Evolutionary conservation across 768 basidiomycete genomes (phyloP).

Genomic region (Lactarius akahatsu): DNA sequence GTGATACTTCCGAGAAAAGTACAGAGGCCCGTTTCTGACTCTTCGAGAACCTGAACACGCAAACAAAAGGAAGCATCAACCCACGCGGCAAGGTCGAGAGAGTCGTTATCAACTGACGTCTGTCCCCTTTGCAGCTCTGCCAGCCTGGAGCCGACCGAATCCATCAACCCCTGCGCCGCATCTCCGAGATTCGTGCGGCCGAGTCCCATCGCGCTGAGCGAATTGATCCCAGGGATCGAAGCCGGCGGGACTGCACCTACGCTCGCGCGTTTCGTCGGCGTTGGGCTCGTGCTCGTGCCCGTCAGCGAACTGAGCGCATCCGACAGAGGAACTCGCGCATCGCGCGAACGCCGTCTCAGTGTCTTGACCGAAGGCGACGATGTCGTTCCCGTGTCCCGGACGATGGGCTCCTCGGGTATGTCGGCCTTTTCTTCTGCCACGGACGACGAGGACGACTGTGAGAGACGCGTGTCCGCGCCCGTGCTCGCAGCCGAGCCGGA

Average conservation of each 20-base stretch:
- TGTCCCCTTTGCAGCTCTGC: conserved; percentile 52
- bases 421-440: conserved; percentile 33
- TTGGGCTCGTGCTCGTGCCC: conserved; percentile 10
- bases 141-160: conserved; percentile 50
- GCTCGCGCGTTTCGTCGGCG: conserved; percentile 26
- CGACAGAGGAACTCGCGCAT: conserved; percentile 28
- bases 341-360: conserved; percentile 35
- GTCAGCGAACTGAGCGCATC: conserved; percentile 33
- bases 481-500: conserved; percentile 33
- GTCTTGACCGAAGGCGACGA: conserved; percentile 1
- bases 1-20: conserved; percentile 64
- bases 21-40: conserved; percentile 67
- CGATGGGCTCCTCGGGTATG: conserved; percentile 40
- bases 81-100: conserved; percentile 14
- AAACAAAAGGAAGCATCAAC: background rate
- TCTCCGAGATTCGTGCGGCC: conserved; percentile 32
- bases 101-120: conserved; percentile 46
- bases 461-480: conserved; percentile 41
- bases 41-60: conserved; percentile 54
- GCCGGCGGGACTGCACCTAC: conserved; percentile 36
- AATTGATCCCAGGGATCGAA: conserved; percentile 43
- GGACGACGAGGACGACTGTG: conserved; percentile 50
- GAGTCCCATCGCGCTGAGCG: conserved; percentile 35
- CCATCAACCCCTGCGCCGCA: conserved; percentile 45
- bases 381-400: conserved; percentile 51